Base-by-base conservation (phyloP, 768 basidiomycete genomes). In the Amylocystis lapponica region DNA sequence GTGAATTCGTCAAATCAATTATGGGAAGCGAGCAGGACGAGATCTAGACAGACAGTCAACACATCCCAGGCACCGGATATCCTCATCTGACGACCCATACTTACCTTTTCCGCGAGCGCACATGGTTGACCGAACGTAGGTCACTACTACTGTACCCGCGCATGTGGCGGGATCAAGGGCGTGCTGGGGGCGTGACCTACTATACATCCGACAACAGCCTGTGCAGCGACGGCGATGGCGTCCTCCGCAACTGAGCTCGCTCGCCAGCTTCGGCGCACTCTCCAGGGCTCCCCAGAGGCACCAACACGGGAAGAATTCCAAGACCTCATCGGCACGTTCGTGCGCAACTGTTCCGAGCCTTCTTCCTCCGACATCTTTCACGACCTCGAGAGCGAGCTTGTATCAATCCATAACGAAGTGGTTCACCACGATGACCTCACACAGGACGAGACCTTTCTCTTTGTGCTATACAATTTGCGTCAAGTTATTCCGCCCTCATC, bases 361-460 rank as follows among this genome's bases (percentile, higher is more conserved):
- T 62, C 69, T 21, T 71, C 79, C 31, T 55, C 19, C 58, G 61
- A 47, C 14, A 13, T n/a, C 7, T n/a, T 33, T 17, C 59, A 36
- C 21, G 68, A 75, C 34, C 64, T 84, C 36, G 82, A 88, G 56
- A 76, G 83, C 49, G 79, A 86, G 48, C 71, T 90, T 11, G 81
- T 82, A 46, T 61, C 63, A 33, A 68, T 86, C 30, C 74, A 81
- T 66, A 66, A 75, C 55, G 77, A 83, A 38, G 66, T 71, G 38
- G 71, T 83, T 44, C 80, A 85, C 62, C 82, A 84, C 52, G 70
- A 75, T 3, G 75, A 74, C 20, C 63, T 77, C 29, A 66, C 66
- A 19, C 84, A 87, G 53, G 73, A 71, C 3, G 83, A 86, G 54
- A 61, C 78, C 12, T 80, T 91, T 52, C 70, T 91, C 10, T 70